phyloP scores from a whole-genome alignment of 176 grass and related monocot species.

The Ampelocalamus luodianensis region DNA sequence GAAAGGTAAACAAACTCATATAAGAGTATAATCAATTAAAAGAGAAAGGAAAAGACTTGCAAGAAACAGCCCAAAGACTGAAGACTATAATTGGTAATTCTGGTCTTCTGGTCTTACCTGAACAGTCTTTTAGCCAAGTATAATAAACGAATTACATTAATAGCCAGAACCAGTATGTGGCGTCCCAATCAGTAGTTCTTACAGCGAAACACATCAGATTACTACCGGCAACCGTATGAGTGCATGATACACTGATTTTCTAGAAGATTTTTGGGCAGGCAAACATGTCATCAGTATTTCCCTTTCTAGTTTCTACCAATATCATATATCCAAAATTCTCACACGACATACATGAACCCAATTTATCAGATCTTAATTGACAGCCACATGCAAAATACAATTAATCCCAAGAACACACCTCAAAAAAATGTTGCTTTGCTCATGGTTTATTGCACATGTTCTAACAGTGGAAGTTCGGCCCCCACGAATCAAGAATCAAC shows the following conservation, averaged over 20 bases:
- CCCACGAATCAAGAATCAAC: background rate
- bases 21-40: constrained; percentile 3
- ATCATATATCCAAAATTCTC: background rate
- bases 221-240: background rate
- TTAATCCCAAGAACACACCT: background rate
- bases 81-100: background rate
- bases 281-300: background rate
- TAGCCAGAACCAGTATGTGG: background rate
- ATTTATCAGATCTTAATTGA: background rate
- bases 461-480: background rate
- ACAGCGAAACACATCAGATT: constrained; percentile 5
- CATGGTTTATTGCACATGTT: background rate
- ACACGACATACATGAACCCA: background rate
- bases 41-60: background rate
- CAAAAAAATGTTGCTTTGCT: background rate
- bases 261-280: background rate
- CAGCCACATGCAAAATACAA: background rate
- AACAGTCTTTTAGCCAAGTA: background rate
- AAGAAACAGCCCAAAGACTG: background rate
- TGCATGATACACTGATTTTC: background rate
- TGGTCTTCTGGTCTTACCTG: background rate
- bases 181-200: background rate
- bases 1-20: constrained; percentile 22
- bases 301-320: background rate
- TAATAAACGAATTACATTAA: background rate